Evolutionary conservation across 2,329 filamentous ascomycete genomes (phyloP).

Genomic region (Fusarium austroafricanum): DNA sequence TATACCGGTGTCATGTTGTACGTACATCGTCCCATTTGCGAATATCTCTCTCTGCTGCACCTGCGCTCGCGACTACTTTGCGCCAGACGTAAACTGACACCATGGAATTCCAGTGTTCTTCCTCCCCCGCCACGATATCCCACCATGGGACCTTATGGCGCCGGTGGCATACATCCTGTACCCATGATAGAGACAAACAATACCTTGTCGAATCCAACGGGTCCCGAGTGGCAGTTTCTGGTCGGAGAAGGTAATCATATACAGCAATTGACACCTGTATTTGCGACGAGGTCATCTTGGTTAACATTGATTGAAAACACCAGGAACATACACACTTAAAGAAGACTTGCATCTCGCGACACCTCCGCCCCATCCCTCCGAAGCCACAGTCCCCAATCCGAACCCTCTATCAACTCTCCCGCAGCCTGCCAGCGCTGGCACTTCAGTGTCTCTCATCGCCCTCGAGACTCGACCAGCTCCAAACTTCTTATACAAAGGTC

Average conservation of each 20-base stretch:
- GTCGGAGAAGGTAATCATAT: slow-evolving; percentile 82
- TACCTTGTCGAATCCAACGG: slow-evolving; percentile 80
- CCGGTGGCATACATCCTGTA: slow-evolving; percentile 72
- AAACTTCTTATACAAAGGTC: slow-evolving; percentile 66
- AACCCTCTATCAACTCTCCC: slow-evolving; percentile 91
- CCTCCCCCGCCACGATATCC: slow-evolving; percentile 90
- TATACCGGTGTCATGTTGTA: slow-evolving; percentile 43
- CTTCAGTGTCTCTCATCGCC: slow-evolving; percentile 82
- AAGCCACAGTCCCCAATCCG: slow-evolving; percentile 85
- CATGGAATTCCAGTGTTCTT: slow-evolving; percentile 71
- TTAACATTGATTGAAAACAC: slow-evolving; percentile 34
- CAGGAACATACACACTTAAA: slow-evolving; percentile 89
- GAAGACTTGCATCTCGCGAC: slow-evolving; percentile 94
- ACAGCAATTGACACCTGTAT: background rate
- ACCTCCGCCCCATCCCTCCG: slow-evolving; percentile 93
- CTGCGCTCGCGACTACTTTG: slow-evolving; percentile 18
- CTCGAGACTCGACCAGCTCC: slow-evolving; percentile 71
- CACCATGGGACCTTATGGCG: slow-evolving; percentile 76
- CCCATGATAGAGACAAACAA: slow-evolving; percentile 96
- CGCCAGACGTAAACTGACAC: slow-evolving; percentile 35
- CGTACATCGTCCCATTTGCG: slow-evolving; percentile 20
- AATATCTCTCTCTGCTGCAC: background rate
- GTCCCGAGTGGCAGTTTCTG: slow-evolving; percentile 87
- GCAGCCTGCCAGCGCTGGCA: slow-evolving; percentile 84
- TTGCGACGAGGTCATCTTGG: background rate